Evolutionary conservation across 1,284 basidiomycete genomes (phyloP), one percentile per base, ranked within the genome.

Genomic region (Cutaneotrichosporon cutaneum): DNA sequence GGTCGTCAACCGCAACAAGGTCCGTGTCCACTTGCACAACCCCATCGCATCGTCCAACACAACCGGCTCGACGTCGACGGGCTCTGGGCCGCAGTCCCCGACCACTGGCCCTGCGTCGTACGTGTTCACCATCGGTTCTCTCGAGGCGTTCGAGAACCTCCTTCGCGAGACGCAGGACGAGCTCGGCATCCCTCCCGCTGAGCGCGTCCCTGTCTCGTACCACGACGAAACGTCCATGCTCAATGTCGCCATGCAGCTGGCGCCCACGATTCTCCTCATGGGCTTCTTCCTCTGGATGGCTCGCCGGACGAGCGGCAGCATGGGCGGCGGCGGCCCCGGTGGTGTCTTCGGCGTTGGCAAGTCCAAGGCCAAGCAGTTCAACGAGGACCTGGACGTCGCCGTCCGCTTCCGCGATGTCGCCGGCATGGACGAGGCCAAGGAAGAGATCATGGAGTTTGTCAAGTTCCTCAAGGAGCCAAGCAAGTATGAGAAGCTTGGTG

Each of bases 371-470:
- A 94, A 89, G 81, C 84, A 97, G 79, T 99, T 97, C 82, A 98
- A 98, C 83, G 92, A 96, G 82, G 95, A 99, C 75, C 93, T 90
- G 45, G 91, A 95, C 62, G 89, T 99, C 73, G 90, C 88, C 76
- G 88, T 90, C 71, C 92, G 91, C 76, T 99, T 99, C 83, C 88
- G 87, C 80, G 92, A 99, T 77, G 92, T 99, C 24, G 95, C 95
- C 30, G 95, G 95, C 51, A 98, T 98, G 94, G 95, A 99, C 81
- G 95, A 99, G 81, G 95, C 94, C 59, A 99, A 99, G 83, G 91
- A 95, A 82, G 95, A 99, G 82, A 96, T 99, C 72, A 97, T 98
- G 92, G 95, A 99, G 80, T 99, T 99, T 75, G 96, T 99, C 77
- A 95, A 94, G 73, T 99, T 99, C 83, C 84, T 99, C 76, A 98